Evolutionary conservation across 2,329 filamentous ascomycete species (phyloP).

Genomic region (Tympanopsis confertula): DNA sequence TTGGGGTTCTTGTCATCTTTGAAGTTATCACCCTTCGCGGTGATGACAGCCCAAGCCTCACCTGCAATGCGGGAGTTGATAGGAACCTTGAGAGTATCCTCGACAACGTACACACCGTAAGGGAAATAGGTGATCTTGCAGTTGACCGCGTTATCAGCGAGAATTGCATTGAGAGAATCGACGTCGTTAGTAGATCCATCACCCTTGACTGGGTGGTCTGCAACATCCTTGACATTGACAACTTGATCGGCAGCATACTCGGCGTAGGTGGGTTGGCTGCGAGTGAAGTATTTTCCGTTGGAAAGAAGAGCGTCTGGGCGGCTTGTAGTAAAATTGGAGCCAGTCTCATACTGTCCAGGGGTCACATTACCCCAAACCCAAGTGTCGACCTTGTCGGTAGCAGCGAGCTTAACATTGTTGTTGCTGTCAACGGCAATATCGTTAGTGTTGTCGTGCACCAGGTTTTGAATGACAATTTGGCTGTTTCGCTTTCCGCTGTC

Average conservation of each 20-base stretch:
- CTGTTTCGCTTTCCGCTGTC: neutral
- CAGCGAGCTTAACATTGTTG: slow-evolving; percentile 11
- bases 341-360: slow-evolving; percentile 7
- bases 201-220: slow-evolving; percentile 23
- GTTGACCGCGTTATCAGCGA: slow-evolving; percentile 12
- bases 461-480: slow-evolving; percentile 10
- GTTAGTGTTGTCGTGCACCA: slow-evolving; percentile 17
- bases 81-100: slow-evolving; percentile 31
- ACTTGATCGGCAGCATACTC: slow-evolving; percentile 25
- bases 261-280: slow-evolving; percentile 26
- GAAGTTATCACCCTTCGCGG: slow-evolving; percentile 33
- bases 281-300: slow-evolving; percentile 25
- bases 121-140: slow-evolving; percentile 29
- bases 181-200: slow-evolving; percentile 24
- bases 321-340: slow-evolving; percentile 15
- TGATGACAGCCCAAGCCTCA: slow-evolving; percentile 39
- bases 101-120: slow-evolving; percentile 30
- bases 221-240: slow-evolving; percentile 31
- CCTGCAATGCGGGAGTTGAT: slow-evolving; percentile 38
- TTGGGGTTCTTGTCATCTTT: slow-evolving; percentile 26
- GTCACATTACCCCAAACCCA: slow-evolving; percentile 3
- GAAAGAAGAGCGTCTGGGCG: slow-evolving; percentile 16
- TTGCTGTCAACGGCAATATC: slow-evolving; percentile 2
- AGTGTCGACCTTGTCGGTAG: neutral
- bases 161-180: slow-evolving; percentile 15